phyloP scores from a whole-genome alignment of 1,284 basidiomycete genomes.

The Tetrapyrgos nigripes region DNA sequence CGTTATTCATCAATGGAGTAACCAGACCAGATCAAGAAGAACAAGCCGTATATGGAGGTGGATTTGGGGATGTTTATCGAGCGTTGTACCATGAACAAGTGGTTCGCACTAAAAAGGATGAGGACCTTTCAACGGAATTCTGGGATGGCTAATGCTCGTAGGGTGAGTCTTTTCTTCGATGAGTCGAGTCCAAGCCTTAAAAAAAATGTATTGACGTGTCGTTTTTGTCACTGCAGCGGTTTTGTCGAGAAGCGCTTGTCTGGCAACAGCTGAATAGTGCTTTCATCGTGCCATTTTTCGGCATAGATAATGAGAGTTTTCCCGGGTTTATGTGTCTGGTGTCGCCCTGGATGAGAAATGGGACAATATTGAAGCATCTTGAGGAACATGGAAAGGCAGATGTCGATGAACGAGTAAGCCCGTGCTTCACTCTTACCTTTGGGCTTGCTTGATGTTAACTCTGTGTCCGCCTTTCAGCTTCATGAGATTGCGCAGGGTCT shows the following conservation, averaged over 20 bases:
- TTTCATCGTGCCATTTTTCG: slow-evolving; percentile 25
- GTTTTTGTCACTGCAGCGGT: slow-evolving; percentile 12
- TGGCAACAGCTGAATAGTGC: slow-evolving; percentile 26
- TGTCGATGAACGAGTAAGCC: slow-evolving; percentile 2
- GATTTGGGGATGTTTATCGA: slow-evolving; percentile 23
- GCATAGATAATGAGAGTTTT: slow-evolving; percentile 25
- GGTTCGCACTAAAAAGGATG: slow-evolving; percentile 27
- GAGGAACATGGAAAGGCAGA: neutral
- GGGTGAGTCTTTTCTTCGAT: neutral
- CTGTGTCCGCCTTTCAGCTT: slow-evolving; percentile 14
- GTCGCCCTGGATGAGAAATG: slow-evolving; percentile 26
- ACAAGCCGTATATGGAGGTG: slow-evolving; percentile 19
- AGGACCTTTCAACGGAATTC: slow-evolving; percentile 19
- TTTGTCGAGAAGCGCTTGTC: slow-evolving; percentile 22
- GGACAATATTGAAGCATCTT: slow-evolving; percentile 20
- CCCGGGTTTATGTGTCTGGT: slow-evolving; percentile 21
- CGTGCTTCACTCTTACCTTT: neutral
- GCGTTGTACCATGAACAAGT: slow-evolving; percentile 16
- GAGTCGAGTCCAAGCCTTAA: no score
- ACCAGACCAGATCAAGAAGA: slow-evolving; percentile 5
- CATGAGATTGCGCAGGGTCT: slow-evolving; percentile 21
- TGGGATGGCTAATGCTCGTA: neutral
- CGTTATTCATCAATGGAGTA: slow-evolving; percentile 24
- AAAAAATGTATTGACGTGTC: neutral
- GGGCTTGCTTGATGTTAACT: neutral